A percentile compares a stretch with the other conserved stretches of the same genome.
Evolutionary conservation across 163 green algal species (phyloP).

Genomic region (Chlorella variabilis): DNA sequence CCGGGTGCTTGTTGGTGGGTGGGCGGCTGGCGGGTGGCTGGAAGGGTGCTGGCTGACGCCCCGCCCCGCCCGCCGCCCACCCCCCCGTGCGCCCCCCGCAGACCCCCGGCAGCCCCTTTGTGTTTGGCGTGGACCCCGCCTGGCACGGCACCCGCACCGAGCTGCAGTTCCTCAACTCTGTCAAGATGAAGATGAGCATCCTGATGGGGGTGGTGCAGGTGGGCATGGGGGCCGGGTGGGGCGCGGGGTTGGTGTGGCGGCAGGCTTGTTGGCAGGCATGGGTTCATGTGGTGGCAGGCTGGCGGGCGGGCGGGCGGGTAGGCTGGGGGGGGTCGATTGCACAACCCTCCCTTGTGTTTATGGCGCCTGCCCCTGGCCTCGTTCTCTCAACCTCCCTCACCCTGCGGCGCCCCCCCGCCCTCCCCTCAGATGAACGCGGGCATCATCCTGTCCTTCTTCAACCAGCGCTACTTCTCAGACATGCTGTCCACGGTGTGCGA

Average conservation of each 20-base stretch:
- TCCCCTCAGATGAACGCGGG: constrained; percentile 96
- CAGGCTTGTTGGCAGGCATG: too few relatives aligned
- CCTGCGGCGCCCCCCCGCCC: constrained; percentile 20
- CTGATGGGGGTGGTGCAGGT: constrained; percentile 79
- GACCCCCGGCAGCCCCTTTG: constrained; percentile 66
- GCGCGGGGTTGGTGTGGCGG: background rate
- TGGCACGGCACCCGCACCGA: constrained; percentile 97
- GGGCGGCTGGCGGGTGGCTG: too few relatives aligned
- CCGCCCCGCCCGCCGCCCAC: background rate
- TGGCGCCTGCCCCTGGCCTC: too few relatives aligned
- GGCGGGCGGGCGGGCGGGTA: background rate
- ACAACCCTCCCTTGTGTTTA: too few relatives aligned
- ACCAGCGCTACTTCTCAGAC: constrained; percentile 94
- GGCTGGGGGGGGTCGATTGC: too few relatives aligned
- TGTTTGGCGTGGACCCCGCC: constrained; percentile 93
- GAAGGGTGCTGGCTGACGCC: too few relatives aligned
- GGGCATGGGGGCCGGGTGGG: background rate
- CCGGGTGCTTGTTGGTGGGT: too few relatives aligned
- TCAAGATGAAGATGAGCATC: constrained; percentile 99
- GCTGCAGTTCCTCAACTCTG: constrained; percentile 94
- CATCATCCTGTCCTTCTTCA: constrained; percentile 95
- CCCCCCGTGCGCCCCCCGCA: constrained; percentile 18
- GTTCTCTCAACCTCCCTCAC: background rate
- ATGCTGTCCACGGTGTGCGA: constrained; percentile 86
- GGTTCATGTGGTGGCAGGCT: too few relatives aligned